Conservation (phyloP, 768 basidiomycete species). For the Russula griseocarnosa region DNA sequence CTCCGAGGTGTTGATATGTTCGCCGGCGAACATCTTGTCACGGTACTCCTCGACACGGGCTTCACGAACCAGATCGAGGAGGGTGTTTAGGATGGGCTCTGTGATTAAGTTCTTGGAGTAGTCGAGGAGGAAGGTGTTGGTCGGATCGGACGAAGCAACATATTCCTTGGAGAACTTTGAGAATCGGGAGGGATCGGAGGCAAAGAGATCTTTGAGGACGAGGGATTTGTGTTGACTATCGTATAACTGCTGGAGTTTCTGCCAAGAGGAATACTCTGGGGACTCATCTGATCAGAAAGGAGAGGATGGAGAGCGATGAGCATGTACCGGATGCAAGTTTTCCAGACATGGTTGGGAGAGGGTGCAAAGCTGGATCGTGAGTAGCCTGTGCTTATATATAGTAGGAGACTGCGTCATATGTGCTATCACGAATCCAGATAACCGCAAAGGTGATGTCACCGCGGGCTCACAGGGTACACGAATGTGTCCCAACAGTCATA, state of each 20-base stretch:
- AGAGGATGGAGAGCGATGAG: neutral
- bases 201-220: conserved; percentile 90
- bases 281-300: conserved; percentile 8
- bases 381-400: conserved; percentile 9
- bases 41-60: conserved; percentile 79
- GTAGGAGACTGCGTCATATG: neutral
- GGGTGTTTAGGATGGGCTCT: conserved; percentile 70
- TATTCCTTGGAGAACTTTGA: conserved; percentile 78
- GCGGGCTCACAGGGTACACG: neutral
- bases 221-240: conserved; percentile 67
- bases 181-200: conserved; percentile 83
- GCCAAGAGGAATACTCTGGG: conserved; percentile 84
- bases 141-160: conserved; percentile 57
- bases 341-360: conserved; percentile 25
- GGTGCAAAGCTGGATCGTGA: neutral
- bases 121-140: conserved; percentile 84
- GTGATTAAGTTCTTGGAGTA: conserved; percentile 97
- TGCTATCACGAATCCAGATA: neutral
- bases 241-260: conserved; percentile 83
- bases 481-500: neutral
- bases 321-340: conserved; percentile 28
- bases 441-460: neutral
- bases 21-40: conserved; percentile 91
- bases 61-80: conserved; percentile 79
- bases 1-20: conserved; percentile 98